These are phyloP conservation scores for Pistacia vera DNA, from an alignment of 345 rosid species.

Conservation along the genomic window DNA sequence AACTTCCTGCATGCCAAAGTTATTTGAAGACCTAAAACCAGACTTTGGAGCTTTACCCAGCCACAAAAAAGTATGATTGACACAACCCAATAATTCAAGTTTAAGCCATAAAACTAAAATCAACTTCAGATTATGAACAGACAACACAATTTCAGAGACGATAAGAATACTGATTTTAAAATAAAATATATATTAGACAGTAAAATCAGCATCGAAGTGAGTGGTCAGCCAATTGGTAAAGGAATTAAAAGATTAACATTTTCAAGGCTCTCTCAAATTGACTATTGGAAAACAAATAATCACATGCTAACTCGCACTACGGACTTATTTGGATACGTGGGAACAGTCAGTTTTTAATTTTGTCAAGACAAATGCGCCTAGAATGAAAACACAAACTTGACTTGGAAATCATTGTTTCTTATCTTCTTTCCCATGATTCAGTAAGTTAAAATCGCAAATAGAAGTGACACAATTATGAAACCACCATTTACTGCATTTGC, in stretches of 20 bases:
- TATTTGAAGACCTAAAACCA: not conserved
- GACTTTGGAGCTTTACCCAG: not conserved
- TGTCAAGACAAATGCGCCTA: not conserved
- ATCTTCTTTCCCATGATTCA: not conserved
- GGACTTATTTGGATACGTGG: not conserved
- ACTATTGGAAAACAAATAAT: not conserved
- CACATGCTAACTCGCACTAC: not conserved
- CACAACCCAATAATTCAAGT: not conserved
- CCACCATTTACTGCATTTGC: not conserved
- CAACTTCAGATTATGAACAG: not conserved
- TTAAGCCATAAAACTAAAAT: slow-evolving; percentile 1
- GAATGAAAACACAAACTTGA: not conserved
- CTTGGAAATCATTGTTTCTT: not conserved
- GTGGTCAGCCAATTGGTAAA: not conserved
- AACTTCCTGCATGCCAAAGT: not conserved
- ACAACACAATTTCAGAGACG: not conserved
- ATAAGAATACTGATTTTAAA: not conserved
- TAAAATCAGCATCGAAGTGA: not conserved
- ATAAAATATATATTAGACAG: not conserved
- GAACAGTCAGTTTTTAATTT: not conserved
- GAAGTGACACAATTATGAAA: not conserved
- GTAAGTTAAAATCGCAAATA: not conserved
- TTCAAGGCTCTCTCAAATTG: not conserved
- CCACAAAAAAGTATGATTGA: not conserved
- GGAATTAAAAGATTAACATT: not conserved